These are phyloP conservation scores for Dinochytrium kinnereticum DNA, from an alignment of 371 early-diverging fungal species.

Conservation along the genomic window DNA sequence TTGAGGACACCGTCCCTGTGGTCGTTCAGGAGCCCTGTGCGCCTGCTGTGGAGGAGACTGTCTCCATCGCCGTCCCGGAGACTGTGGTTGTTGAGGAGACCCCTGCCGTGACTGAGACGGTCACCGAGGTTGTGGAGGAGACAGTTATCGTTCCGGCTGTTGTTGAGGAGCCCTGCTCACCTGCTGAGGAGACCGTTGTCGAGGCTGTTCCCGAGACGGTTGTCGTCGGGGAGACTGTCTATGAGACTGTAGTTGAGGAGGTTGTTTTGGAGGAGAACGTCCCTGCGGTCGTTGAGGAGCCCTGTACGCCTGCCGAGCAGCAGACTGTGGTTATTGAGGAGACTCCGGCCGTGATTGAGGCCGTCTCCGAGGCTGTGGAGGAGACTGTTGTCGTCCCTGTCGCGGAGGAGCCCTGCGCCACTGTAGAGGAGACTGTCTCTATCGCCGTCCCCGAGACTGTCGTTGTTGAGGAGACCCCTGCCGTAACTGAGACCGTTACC, in stretches of 20 bases:
- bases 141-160: background rate
- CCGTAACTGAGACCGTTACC: background rate
- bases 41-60: background rate
- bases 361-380: background rate
- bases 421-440: background rate
- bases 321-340: no score
- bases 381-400: background rate
- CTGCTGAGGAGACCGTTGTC: no score
- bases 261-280: background rate
- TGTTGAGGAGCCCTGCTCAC: background rate
- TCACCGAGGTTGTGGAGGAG: background rate
- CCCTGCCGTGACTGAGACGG: background rate
- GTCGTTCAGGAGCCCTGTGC: background rate
- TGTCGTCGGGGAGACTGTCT: background rate
- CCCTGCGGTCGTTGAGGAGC: background rate
- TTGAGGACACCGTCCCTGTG: background rate
- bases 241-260: background rate
- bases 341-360: slow-evolving; percentile 5
- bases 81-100: background rate
- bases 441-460: background rate
- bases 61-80: background rate
- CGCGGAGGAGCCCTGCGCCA: background rate
- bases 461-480: background rate
- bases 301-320: background rate
- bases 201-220: no score